phyloP scores from a whole-genome alignment of 345 rosid species.

The Linum trigynum region DNA sequence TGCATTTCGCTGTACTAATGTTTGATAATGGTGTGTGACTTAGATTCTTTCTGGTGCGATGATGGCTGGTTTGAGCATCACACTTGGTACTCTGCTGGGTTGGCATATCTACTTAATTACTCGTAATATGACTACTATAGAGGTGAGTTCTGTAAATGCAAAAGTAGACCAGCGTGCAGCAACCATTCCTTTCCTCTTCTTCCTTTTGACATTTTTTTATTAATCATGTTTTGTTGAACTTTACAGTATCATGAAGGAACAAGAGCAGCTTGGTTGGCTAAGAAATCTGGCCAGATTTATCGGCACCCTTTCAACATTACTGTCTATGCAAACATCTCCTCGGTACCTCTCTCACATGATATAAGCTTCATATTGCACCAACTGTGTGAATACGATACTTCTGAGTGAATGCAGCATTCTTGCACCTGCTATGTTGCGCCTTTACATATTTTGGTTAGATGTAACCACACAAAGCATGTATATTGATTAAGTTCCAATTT shows the following conservation, averaged over 20 bases:
- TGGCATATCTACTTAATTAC: constrained; percentile 73
- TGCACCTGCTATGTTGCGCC: not conserved
- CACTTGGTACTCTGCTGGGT: constrained; percentile 58
- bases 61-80: constrained; percentile 34
- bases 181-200: constrained; percentile 4
- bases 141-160: constrained; percentile 31
- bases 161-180: not conserved
- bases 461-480: not conserved
- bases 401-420: not conserved
- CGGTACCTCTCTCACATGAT: constrained; percentile 28
- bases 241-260: constrained; percentile 60
- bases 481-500: not conserved
- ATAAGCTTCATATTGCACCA: not conserved
- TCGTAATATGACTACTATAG: constrained; percentile 75
- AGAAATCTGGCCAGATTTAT: constrained; percentile 73
- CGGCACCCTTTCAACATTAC: constrained; percentile 53
- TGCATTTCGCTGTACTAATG: not conserved
- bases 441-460: not conserved
- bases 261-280: constrained; percentile 69
- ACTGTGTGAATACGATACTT: not conserved
- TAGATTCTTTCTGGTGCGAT: constrained; percentile 44
- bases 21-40: not conserved
- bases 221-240: constrained; percentile 11
- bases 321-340: constrained; percentile 49
- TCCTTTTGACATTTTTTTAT: not conserved